Evolutionary conservation across 108 stramenopile genomes (phyloP).

Genomic region (Cylindrotheca fusiformis): DNA sequence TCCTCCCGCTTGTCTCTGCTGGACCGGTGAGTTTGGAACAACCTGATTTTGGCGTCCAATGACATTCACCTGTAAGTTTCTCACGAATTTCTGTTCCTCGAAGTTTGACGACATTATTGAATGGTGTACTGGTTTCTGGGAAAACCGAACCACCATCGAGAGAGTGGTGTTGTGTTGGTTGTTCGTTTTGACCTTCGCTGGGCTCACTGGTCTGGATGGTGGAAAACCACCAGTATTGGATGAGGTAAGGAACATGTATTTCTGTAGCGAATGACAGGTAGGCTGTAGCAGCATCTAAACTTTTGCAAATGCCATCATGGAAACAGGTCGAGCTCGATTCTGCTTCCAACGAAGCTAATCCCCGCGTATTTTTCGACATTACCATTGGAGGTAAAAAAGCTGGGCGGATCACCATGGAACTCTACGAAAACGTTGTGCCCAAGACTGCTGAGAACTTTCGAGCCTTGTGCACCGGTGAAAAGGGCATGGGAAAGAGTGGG

Average conservation of each 20-base stretch:
- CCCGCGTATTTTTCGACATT: slow-evolving; percentile 77
- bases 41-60: too few species aligned
- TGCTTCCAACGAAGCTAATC: slow-evolving; percentile 19
- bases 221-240: slow-evolving; percentile 10
- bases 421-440: slow-evolving; percentile 85
- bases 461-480: slow-evolving; percentile 71
- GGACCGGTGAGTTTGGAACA: too few species aligned
- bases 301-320: too few species aligned
- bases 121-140: too few species aligned
- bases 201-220: slow-evolving; percentile 39
- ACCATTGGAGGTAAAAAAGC: slow-evolving; percentile 73
- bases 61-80: too few species aligned
- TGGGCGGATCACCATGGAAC: slow-evolving; percentile 90
- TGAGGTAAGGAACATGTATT: too few species aligned
- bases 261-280: too few species aligned
- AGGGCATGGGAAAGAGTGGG: slow-evolving; percentile 68
- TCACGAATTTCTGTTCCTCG: too few species aligned
- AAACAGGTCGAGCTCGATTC: slow-evolving; percentile 16
- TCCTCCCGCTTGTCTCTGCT: too few species aligned
- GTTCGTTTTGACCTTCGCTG: slow-evolving; percentile 25
- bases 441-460: slow-evolving; percentile 91
- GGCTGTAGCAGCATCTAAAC: too few species aligned
- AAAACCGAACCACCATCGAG: slow-evolving; percentile 6
- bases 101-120: too few species aligned
- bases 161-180: slow-evolving; percentile 6